Evolutionary conservation across 2,329 filamentous ascomycete species (phyloP).

Genomic region (Cyphellophora attinorum): DNA sequence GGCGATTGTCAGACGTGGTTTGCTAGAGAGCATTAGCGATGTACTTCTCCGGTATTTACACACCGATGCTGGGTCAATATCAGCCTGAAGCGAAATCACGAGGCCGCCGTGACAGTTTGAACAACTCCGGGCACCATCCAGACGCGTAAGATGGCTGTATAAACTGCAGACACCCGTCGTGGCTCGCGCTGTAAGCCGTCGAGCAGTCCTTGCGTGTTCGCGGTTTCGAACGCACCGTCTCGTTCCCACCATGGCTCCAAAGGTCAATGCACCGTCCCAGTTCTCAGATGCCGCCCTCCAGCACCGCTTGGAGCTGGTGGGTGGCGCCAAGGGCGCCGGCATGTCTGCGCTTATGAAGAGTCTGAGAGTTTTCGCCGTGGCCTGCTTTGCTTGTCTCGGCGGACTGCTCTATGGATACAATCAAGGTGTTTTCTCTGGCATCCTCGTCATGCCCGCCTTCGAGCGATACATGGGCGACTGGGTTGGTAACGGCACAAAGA

Average conservation of each 20-base stretch:
- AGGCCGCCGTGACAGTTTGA: neutral
- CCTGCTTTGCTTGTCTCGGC: constrained; percentile 43
- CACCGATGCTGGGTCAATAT: no score
- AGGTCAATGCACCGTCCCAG: constrained; percentile 10
- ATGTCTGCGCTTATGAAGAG: constrained; percentile 43
- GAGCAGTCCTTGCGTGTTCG: neutral
- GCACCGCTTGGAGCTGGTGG: constrained; percentile 25
- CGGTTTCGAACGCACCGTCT: neutral
- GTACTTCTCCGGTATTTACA: no score
- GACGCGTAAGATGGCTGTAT: neutral
- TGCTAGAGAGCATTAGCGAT: no score
- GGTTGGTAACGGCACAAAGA: constrained; percentile 19
- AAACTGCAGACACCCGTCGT: neutral
- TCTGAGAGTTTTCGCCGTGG: constrained; percentile 45
- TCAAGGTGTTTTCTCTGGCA: constrained; percentile 66
- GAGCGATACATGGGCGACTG: constrained; percentile 13
- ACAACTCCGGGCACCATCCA: neutral
- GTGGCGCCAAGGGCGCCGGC: constrained; percentile 26
- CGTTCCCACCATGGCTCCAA: constrained; percentile 9
- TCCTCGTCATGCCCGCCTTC: constrained; percentile 33
- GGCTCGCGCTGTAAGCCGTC: neutral
- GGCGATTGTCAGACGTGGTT: no score
- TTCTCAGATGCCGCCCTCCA: constrained; percentile 18
- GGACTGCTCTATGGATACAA: constrained; percentile 60
- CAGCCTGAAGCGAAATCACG: neutral